Conservation (phyloP, 495 filamentous ascomycete species). For the Chaetomium fimeti region DNA sequence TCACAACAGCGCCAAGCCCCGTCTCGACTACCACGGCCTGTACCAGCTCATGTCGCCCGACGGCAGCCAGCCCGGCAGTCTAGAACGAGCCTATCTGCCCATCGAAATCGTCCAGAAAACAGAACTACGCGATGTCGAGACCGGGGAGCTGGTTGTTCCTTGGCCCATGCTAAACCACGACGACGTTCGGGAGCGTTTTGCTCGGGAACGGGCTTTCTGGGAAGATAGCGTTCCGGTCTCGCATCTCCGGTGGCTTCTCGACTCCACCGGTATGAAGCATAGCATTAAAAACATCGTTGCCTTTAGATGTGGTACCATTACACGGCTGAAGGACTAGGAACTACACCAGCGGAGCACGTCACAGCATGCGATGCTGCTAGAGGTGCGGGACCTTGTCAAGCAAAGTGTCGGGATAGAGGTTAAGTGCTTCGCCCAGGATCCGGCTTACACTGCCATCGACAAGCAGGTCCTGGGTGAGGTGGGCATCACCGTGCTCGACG, state of each 20-base stretch:
- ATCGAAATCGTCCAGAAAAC: not conserved
- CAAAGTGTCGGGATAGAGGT: not conserved
- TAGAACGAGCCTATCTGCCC: not conserved
- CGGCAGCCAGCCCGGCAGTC: not conserved
- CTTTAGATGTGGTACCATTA: not conserved
- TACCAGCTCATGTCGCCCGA: not conserved
- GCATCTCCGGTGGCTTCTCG: not conserved
- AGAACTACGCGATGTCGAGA: not conserved
- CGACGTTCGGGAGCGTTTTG: not conserved
- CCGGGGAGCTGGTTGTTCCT: not conserved
- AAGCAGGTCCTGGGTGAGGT: not conserved
- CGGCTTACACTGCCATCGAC: not conserved
- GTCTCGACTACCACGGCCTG: not conserved
- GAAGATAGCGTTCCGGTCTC: not conserved
- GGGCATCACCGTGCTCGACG: constrained; percentile 27
- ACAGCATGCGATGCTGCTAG: not conserved
- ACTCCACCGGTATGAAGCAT: not conserved
- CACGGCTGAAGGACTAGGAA: not conserved
- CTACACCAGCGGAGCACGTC: not conserved
- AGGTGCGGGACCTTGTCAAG: not conserved
- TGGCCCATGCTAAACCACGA: not conserved
- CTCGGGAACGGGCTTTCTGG: not conserved
- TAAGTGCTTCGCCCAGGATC: constrained; percentile 14
- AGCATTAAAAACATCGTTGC: constrained; percentile 4
- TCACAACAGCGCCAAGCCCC: not conserved